Percentiles rank a stretch among this genome's conserved stretches.
phyloP scores from a whole-genome alignment of 805 yeast genomes.

The Schwanniomyces occidentalis region DNA sequence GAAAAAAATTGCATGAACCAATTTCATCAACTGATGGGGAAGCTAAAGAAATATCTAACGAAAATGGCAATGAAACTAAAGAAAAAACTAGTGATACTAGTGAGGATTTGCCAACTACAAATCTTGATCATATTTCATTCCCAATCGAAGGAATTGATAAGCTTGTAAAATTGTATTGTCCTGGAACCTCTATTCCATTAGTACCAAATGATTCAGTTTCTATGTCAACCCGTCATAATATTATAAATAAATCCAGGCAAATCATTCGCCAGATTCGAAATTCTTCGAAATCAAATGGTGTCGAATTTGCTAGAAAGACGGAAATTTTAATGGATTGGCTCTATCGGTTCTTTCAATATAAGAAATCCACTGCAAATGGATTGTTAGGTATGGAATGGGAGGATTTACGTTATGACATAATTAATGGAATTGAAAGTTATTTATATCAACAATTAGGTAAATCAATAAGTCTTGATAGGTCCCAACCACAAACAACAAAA shows the following conservation, averaged over 20 bases:
- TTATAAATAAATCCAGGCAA: slow-evolving; percentile 23
- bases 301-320: slow-evolving; percentile 27
- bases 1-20: slow-evolving; percentile 1
- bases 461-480: slow-evolving; percentile 5
- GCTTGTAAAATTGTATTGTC: slow-evolving; percentile 9
- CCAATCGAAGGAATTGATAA: slow-evolving; percentile 23
- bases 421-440: slow-evolving; percentile 36
- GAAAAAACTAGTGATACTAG: slow-evolving; percentile 2
- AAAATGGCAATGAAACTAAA: slow-evolving; percentile 4
- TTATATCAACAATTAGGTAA: slow-evolving; percentile 37
- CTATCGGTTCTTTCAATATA: slow-evolving; percentile 35
- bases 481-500: background rate
- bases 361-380: slow-evolving; percentile 34
- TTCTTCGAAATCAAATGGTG: slow-evolving; percentile 24
- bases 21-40: background rate
- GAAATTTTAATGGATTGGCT: slow-evolving; percentile 31
- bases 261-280: slow-evolving; percentile 28
- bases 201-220: slow-evolving; percentile 18
- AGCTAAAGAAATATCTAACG: slow-evolving; percentile 4
- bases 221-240: slow-evolving; percentile 17
- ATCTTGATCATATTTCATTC: slow-evolving; percentile 15
- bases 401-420: slow-evolving; percentile 37
- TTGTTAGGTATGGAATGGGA: slow-evolving; percentile 45
- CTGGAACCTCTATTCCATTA: slow-evolving; percentile 11
- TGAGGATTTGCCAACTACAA: slow-evolving; percentile 6